Evolutionary conservation across 768 basidiomycete genomes (phyloP).

Genomic region (Leccinum boreale): DNA sequence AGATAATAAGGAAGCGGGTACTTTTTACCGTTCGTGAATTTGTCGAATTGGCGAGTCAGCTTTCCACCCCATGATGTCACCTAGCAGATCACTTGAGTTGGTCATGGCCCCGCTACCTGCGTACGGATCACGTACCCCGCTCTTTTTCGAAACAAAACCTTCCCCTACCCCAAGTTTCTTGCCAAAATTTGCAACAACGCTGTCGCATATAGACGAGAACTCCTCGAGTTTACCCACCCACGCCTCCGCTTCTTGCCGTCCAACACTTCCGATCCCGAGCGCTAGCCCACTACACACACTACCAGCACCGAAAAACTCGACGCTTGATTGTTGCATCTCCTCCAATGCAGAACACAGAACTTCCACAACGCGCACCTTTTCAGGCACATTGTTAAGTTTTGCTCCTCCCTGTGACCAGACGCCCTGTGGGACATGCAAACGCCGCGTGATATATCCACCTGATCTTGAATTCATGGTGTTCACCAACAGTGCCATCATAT

Average conservation of each 20-base stretch:
- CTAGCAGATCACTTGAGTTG: slow-evolving; percentile 27
- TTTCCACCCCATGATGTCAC: slow-evolving; percentile 69
- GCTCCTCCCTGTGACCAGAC: slow-evolving; percentile 92
- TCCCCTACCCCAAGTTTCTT: slow-evolving; percentile 89
- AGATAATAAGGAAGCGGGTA: slow-evolving; percentile 35
- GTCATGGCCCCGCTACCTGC: neutral
- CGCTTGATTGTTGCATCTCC: slow-evolving; percentile 68
- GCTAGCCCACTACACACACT: slow-evolving; percentile 73
- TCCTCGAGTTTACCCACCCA: slow-evolving; percentile 81
- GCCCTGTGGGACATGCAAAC: slow-evolving; percentile 83
- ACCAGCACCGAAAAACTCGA: slow-evolving; percentile 73
- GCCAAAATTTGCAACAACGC: slow-evolving; percentile 75
- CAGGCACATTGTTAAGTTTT: slow-evolving; percentile 74
- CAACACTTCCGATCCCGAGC: slow-evolving; percentile 72
- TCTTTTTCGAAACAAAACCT: slow-evolving; percentile 81
- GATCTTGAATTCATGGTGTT: slow-evolving; percentile 74
- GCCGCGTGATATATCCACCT: slow-evolving; percentile 86
- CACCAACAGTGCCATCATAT: slow-evolving; percentile 81
- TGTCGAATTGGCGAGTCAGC: slow-evolving; percentile 72
- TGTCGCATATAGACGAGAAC: slow-evolving; percentile 74
- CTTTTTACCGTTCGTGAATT: slow-evolving; percentile 89
- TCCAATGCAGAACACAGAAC: slow-evolving; percentile 77
- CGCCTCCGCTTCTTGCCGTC: slow-evolving; percentile 71
- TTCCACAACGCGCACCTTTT: slow-evolving; percentile 84
- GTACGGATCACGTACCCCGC: slow-evolving; percentile 42